Conservation (phyloP, 495 filamentous ascomycete species). For the Aspergillus carlsbadensis region DNA sequence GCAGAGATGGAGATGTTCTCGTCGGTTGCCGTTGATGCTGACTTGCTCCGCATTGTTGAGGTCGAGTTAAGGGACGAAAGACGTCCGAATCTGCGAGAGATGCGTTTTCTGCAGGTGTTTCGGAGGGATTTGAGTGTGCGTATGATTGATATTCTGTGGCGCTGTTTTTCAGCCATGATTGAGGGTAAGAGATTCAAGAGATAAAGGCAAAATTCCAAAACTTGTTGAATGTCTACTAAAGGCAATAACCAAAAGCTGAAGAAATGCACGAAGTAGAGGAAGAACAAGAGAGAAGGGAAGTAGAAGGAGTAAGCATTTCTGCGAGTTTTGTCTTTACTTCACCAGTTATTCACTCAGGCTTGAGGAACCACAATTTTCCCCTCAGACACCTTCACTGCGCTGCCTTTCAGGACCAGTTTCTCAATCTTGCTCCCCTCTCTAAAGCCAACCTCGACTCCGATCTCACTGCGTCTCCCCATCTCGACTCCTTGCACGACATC, state of each 20-base stretch:
- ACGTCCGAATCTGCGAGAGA: neutral
- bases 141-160: conserved; percentile 1
- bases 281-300: no score
- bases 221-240: no score
- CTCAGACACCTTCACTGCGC: conserved; percentile 58
- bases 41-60: neutral
- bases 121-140: conserved; percentile 5
- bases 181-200: neutral
- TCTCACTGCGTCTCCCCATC: conserved; percentile 70
- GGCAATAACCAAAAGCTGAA: no score
- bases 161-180: conserved; percentile 9
- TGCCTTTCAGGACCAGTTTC: conserved; percentile 53
- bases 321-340: neutral
- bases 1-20: neutral
- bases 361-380: conserved; percentile 36
- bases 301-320: no score
- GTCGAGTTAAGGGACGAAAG: neutral
- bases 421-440: conserved; percentile 36
- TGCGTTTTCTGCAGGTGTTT: conserved; percentile 5
- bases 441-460: conserved; percentile 45
- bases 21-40: neutral
- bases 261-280: no score
- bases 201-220: neutral
- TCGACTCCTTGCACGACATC: conserved; percentile 72
- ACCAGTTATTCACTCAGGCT: neutral